Evolutionary conservation across 1,284 basidiomycete species (phyloP).

Genomic region (Schizophyllum commune): DNA sequence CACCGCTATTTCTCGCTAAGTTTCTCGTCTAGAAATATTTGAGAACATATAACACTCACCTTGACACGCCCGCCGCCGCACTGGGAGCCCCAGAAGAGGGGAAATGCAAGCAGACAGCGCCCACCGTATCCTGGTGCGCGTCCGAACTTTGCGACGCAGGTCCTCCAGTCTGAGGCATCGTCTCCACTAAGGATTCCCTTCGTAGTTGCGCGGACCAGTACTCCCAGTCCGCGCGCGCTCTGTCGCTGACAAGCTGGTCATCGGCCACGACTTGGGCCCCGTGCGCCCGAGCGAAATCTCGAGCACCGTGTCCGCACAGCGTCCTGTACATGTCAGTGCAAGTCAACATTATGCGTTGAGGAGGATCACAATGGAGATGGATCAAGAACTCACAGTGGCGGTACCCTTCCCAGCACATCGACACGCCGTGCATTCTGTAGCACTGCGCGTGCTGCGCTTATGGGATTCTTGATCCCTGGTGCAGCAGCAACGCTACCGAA

Average conservation of each 20-base stretch:
- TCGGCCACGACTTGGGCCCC: slow-evolving; percentile 29
- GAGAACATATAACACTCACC: slow-evolving; percentile 28
- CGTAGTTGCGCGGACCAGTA: slow-evolving; percentile 45
- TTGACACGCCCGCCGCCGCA: slow-evolving; percentile 67
- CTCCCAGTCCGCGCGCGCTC: slow-evolving; percentile 47
- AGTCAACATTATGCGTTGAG: neutral
- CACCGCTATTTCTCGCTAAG: slow-evolving; percentile 40
- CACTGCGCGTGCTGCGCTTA: slow-evolving; percentile 46
- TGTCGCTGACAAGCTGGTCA: slow-evolving; percentile 38
- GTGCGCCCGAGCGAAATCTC: slow-evolving; percentile 32
- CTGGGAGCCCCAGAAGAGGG: slow-evolving; percentile 19
- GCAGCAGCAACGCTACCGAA: slow-evolving; percentile 70
- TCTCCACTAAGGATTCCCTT: slow-evolving; percentile 10
- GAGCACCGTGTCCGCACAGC: slow-evolving; percentile 39
- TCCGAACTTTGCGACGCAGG: slow-evolving; percentile 13
- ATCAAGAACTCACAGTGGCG: slow-evolving; percentile 45
- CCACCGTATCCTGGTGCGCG: slow-evolving; percentile 66
- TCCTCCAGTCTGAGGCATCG: slow-evolving; percentile 3
- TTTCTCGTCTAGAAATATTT: slow-evolving; percentile 1
- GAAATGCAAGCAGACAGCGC: slow-evolving; percentile 49
- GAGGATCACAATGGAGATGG: neutral
- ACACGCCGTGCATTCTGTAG: slow-evolving; percentile 41
- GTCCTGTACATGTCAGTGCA: slow-evolving; percentile 13
- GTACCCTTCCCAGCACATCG: slow-evolving; percentile 54
- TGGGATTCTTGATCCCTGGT: slow-evolving; percentile 56